Conservation (phyloP, 2,329 filamentous ascomycete genomes). For the Endocalyx cinctus region DNA sequence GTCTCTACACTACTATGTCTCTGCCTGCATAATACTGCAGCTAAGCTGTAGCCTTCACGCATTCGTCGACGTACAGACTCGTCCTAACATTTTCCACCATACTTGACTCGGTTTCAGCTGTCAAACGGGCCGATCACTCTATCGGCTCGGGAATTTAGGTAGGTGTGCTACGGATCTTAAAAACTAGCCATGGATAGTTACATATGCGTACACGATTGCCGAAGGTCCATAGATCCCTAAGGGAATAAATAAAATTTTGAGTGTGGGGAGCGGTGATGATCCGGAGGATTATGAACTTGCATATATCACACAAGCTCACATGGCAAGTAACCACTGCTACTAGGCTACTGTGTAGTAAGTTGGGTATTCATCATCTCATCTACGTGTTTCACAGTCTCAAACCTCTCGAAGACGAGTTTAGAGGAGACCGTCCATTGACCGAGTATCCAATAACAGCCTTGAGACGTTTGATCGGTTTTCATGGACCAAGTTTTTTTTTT, state of each 20-base stretch:
- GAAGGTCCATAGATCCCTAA: slow-evolving; percentile 13
- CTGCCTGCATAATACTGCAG: slow-evolving; percentile 29
- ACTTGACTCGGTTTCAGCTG: slow-evolving; percentile 17
- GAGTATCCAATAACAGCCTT: too few relatives aligned
- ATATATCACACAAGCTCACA: slow-evolving; percentile 19
- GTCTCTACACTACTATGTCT: slow-evolving; percentile 13
- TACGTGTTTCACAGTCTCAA: slow-evolving; percentile 23
- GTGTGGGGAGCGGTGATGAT: slow-evolving; percentile 18
- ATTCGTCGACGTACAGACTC: slow-evolving; percentile 28
- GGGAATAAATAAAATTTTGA: slow-evolving; percentile 7
- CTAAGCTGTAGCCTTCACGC: slow-evolving; percentile 23
- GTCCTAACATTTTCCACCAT: slow-evolving; percentile 13
- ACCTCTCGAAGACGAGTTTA: too few relatives aligned
- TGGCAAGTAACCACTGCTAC: too few relatives aligned
- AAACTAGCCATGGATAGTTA: slow-evolving; percentile 27
- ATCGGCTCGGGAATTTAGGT: slow-evolving; percentile 1
- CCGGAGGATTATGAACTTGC: slow-evolving; percentile 13
- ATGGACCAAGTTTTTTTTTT: slow-evolving; percentile 17
- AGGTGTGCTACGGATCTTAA: slow-evolving; percentile 23
- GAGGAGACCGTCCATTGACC: too few relatives aligned
- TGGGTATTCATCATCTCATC: too few relatives aligned
- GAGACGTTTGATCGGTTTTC: slow-evolving; percentile 20
- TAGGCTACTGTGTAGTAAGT: too few relatives aligned
- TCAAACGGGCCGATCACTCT: slow-evolving; percentile 3
- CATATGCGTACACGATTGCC: slow-evolving; percentile 25